Percentiles rank a stretch among this genome's conserved stretches.
Evolutionary conservation across 2,329 filamentous ascomycete genomes (phyloP).

Genomic region (Aspergillus calidoustus): DNA sequence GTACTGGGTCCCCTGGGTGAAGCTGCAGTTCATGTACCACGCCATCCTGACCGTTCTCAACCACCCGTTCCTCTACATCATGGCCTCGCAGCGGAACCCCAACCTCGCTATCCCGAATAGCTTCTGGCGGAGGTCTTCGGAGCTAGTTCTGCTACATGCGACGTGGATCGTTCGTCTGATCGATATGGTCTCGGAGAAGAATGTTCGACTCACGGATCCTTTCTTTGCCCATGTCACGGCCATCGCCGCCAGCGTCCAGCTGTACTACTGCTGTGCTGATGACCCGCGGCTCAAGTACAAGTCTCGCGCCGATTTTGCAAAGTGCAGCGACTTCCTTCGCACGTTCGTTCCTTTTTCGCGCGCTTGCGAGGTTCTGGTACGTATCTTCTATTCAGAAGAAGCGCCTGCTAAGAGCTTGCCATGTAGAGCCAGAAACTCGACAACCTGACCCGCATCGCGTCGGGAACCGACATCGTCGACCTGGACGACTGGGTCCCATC

Average conservation of each 20-base stretch:
- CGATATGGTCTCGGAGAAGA: slow-evolving; percentile 59
- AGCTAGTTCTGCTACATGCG: slow-evolving; percentile 56
- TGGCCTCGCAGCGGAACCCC: slow-evolving; percentile 57
- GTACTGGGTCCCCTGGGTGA: slow-evolving; percentile 59
- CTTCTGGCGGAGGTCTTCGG: slow-evolving; percentile 59
- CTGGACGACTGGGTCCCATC: slow-evolving; percentile 58
- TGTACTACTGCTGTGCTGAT: slow-evolving; percentile 59
- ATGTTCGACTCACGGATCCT: slow-evolving; percentile 54
- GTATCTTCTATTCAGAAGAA: slow-evolving; percentile 18
- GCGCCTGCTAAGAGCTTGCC: too few relatives aligned
- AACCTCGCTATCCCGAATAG: slow-evolving; percentile 59
- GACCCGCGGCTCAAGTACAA: slow-evolving; percentile 56
- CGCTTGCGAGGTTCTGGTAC: slow-evolving; percentile 53
- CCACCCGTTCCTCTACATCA: slow-evolving; percentile 59
- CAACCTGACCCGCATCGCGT: slow-evolving; percentile 55
- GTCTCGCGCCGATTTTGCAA: slow-evolving; percentile 57
- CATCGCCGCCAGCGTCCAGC: slow-evolving; percentile 58
- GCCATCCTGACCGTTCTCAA: slow-evolving; percentile 57
- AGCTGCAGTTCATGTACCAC: slow-evolving; percentile 60
- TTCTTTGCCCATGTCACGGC: slow-evolving; percentile 58
- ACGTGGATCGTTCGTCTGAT: slow-evolving; percentile 61
- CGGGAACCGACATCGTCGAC: slow-evolving; percentile 54
- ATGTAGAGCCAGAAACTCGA: slow-evolving; percentile 53
- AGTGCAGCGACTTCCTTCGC: slow-evolving; percentile 56
- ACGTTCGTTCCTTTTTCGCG: slow-evolving; percentile 54